These are phyloP conservation scores for Artemisia annua DNA, from an alignment of 129 eudicot genomes.

Conservation along the genomic window DNA sequence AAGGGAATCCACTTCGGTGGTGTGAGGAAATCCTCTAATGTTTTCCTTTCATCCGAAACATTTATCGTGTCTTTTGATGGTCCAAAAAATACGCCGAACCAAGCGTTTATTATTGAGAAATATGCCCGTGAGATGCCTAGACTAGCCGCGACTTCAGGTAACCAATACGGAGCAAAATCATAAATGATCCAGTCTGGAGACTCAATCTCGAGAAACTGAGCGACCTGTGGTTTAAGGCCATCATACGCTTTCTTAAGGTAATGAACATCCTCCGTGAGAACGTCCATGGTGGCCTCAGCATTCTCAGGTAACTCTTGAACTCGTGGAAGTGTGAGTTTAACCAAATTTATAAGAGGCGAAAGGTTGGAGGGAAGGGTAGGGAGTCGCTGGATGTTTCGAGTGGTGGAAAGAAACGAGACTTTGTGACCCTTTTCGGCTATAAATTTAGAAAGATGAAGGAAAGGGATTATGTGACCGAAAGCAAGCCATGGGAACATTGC, in stretches of 20 bases:
- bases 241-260: conserved; percentile 51
- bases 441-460: conserved; percentile 43
- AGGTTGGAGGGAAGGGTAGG: conserved; percentile 33
- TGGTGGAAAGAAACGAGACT: conserved; percentile 42
- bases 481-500: conserved; percentile 58
- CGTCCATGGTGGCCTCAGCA: conserved; percentile 52
- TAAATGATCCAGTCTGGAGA: conserved; percentile 49
- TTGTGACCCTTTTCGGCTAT: conserved; percentile 47
- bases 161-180: conserved; percentile 52
- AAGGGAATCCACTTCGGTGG: conserved; percentile 48
- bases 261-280: conserved; percentile 24
- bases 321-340: conserved; percentile 38
- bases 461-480: conserved; percentile 51
- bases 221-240: conserved; percentile 35
- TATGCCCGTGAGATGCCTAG: conserved; percentile 33
- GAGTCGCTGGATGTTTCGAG: conserved; percentile 51
- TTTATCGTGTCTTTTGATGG: conserved; percentile 24
- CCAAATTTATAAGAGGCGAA: conserved; percentile 18
- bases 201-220: conserved; percentile 32
- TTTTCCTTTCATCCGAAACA: conserved; percentile 20
- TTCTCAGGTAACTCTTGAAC: conserved; percentile 29
- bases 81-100: conserved; percentile 25
- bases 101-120: conserved; percentile 23
- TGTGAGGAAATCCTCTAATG: conserved; percentile 25
- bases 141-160: conserved; percentile 32